Evolutionary conservation across 2,329 filamentous ascomycete genomes (phyloP).

Genomic region (Zalaria sp.): DNA sequence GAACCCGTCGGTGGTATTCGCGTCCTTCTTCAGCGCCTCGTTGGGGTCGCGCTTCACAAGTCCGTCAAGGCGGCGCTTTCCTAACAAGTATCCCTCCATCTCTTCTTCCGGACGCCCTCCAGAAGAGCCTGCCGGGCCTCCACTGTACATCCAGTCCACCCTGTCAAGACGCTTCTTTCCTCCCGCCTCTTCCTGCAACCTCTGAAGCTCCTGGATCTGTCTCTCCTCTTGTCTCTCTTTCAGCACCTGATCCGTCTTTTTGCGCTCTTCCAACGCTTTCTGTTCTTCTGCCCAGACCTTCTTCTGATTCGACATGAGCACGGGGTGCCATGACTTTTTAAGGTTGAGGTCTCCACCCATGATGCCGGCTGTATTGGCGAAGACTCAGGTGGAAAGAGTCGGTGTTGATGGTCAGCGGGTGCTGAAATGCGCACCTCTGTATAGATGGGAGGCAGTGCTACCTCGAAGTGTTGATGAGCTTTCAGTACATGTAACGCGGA

Average conservation of each 20-base stretch:
- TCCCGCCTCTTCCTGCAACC: conserved; percentile 76
- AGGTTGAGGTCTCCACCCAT: conserved; percentile 95
- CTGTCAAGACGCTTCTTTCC: conserved; percentile 66
- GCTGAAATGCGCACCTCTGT: too few relatives aligned
- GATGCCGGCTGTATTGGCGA: conserved; percentile 24
- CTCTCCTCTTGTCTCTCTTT: conserved; percentile 92
- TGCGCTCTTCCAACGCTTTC: conserved; percentile 85
- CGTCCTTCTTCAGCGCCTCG: conserved; percentile 63
- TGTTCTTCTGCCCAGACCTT: conserved; percentile 86
- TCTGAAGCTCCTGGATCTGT: conserved; percentile 79
- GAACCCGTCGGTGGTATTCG: conserved; percentile 35
- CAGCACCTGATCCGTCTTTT: conserved; percentile 78
- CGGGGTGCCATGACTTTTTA: conserved; percentile 86
- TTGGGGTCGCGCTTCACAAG: conserved; percentile 70
- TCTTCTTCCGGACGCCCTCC: conserved; percentile 49
- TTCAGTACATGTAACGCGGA: too few relatives aligned
- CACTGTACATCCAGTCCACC: conserved; percentile 98
- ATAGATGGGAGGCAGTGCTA: too few relatives aligned
- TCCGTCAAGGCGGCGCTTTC: conserved; percentile 82
- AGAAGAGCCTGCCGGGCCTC: conserved; percentile 60
- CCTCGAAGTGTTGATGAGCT: too few relatives aligned
- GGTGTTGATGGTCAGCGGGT: neutral
- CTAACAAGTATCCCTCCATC: conserved; percentile 83
- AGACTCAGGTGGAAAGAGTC: neutral
- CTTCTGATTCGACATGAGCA: conserved; percentile 78